Evolutionary conservation across 768 basidiomycete genomes (phyloP).

Genomic region (Kwoniella dejecticola): DNA sequence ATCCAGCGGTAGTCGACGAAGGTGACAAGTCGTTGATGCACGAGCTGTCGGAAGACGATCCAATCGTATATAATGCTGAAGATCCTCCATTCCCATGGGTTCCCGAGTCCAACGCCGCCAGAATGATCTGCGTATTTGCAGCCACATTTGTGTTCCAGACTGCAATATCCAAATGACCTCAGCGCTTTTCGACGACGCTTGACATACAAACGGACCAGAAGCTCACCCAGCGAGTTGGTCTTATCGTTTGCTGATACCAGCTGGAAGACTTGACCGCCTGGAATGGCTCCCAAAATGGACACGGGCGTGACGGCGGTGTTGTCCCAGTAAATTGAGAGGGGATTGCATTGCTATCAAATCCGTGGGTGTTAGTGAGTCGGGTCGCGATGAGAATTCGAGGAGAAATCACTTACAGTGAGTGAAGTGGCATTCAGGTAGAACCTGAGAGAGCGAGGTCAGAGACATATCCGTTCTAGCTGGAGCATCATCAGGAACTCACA

Average conservation of each 20-base stretch:
- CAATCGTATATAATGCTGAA: conserved; percentile 62
- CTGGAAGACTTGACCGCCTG: conserved; percentile 63
- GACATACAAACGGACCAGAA: not conserved
- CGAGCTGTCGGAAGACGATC: conserved; percentile 59
- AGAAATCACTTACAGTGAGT: conserved; percentile 28
- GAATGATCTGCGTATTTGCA: conserved; percentile 61
- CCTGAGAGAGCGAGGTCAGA: conserved; percentile 18
- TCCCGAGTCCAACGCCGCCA: conserved; percentile 41
- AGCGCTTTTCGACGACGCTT: not conserved
- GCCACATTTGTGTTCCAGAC: conserved; percentile 65
- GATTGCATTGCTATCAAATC: conserved; percentile 35
- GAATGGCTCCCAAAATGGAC: conserved; percentile 63
- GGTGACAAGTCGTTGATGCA: conserved; percentile 63
- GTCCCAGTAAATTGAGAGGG: conserved; percentile 47
- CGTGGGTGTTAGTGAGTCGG: not conserved
- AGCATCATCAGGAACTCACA: not conserved
- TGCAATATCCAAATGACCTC: conserved; percentile 48
- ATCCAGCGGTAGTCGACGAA: conserved; percentile 40
- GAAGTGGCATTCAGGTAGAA: conserved; percentile 47
- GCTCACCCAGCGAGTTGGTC: conserved; percentile 48
- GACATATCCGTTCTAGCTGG: not conserved
- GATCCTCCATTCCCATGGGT: conserved; percentile 61
- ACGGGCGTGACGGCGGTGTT: conserved; percentile 34
- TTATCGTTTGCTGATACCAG: conserved; percentile 56
- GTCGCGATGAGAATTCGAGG: too few species aligned